phyloP scores from a whole-genome alignment of 2,329 filamentous ascomycete genomes.

The Arthrobotrys entomopaga region DNA sequence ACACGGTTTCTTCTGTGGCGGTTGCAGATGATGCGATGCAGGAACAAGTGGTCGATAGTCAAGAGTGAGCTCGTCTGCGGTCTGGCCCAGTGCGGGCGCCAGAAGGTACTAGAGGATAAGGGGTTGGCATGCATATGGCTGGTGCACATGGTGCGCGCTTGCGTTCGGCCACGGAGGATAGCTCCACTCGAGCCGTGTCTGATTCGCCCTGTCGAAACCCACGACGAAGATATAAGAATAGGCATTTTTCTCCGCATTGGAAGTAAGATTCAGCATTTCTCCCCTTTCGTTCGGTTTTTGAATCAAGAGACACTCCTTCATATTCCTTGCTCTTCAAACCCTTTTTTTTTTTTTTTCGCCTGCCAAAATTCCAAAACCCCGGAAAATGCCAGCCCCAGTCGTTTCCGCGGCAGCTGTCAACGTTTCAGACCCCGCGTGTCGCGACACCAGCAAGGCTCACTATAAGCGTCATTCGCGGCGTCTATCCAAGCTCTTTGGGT shows the following conservation, averaged over 20 bases:
- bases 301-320: background rate
- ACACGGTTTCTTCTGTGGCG: conserved; percentile 9
- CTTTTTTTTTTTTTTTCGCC: background rate
- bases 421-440: conserved; percentile 15
- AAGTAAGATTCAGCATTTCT: conserved; percentile 1
- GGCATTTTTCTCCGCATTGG: conserved; percentile 11
- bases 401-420: background rate
- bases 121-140: background rate
- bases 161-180: conserved; percentile 12
- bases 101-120: conserved; percentile 4
- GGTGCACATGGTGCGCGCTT: background rate
- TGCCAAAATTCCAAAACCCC: too few species aligned
- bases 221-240: conserved; percentile 13
- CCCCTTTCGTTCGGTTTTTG: conserved; percentile 2
- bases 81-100: background rate
- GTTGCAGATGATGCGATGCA: background rate
- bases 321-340: background rate
- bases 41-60: background rate
- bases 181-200: background rate
- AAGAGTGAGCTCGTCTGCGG: background rate
- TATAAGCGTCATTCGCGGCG: conserved; percentile 22
- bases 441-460: conserved; percentile 19
- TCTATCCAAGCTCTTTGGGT: conserved; percentile 16
- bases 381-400: background rate
- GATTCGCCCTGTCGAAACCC: background rate